Percentiles rank a stretch among this genome's conserved stretches.
phyloP scores from a whole-genome alignment of 2,329 filamentous ascomycete species.

The Trichophyton benhamiae region DNA sequence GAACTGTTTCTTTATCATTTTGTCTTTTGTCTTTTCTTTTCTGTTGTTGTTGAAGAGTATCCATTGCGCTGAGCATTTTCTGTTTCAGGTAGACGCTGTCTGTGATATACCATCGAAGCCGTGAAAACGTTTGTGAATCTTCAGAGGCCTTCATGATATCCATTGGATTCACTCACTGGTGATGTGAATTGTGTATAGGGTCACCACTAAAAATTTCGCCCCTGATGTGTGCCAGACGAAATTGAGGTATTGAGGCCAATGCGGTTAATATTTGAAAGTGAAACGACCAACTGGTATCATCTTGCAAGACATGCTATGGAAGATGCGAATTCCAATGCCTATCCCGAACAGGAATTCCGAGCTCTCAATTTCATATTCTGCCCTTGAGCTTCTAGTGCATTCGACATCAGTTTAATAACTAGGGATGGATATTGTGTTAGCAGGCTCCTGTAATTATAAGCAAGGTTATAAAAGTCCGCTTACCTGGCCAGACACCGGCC shows the following conservation, averaged over 20 bases:
- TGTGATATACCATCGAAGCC: too few relatives aligned
- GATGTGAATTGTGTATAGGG: too few relatives aligned
- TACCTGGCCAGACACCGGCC: slow-evolving; percentile 84
- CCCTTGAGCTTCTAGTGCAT: slow-evolving; percentile 52
- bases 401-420: slow-evolving; percentile 59
- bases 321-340: not conserved
- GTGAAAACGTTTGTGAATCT: too few relatives aligned
- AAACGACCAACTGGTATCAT: too few relatives aligned
- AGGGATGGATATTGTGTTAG: slow-evolving; percentile 2
- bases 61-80: not conserved
- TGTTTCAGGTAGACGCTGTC: not conserved
- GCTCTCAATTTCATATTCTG: slow-evolving; percentile 51
- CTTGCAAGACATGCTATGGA: too few relatives aligned
- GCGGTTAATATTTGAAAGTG: not conserved
- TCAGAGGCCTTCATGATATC: too few relatives aligned
- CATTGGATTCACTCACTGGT: too few relatives aligned
- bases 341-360: slow-evolving; percentile 16
- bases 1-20: not conserved
- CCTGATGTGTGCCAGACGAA: not conserved
- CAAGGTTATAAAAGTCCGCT: slow-evolving; percentile 24
- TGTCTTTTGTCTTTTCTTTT: not conserved
- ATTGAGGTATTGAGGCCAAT: not conserved
- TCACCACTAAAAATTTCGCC: too few relatives aligned
- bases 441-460: not conserved
- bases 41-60: not conserved